Conservation (phyloP, 1,284 basidiomycete genomes). For the Phellinidium pouzarii region DNA sequence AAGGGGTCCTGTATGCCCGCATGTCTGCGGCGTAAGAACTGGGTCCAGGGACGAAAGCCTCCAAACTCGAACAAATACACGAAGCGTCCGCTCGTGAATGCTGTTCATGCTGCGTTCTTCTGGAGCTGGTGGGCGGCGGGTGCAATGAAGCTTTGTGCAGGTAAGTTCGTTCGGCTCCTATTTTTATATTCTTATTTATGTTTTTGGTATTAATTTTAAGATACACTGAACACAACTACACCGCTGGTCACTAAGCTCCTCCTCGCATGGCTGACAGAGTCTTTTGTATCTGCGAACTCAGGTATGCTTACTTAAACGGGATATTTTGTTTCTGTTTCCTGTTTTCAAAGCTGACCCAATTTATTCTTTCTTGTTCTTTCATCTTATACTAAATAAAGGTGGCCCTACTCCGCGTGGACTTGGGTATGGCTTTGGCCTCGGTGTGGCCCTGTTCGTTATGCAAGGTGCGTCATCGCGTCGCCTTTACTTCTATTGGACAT, state of each 20-base stretch:
- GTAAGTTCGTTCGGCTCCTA: slow-evolving; percentile 33
- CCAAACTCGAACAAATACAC: slow-evolving; percentile 28
- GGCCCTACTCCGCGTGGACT: slow-evolving; percentile 38
- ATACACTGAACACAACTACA: slow-evolving; percentile 51
- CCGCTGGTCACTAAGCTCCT: slow-evolving; percentile 59
- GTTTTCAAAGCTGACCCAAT: too few species aligned
- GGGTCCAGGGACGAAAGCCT: background rate
- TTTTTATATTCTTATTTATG: background rate
- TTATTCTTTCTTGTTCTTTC: background rate
- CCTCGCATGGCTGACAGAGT: slow-evolving; percentile 52
- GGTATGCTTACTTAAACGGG: too few species aligned
- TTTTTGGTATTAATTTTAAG: slow-evolving; percentile 27
- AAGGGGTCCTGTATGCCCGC: too few species aligned
- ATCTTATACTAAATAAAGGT: slow-evolving; percentile 20
- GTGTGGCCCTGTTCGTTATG: slow-evolving; percentile 61
- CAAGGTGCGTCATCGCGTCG: slow-evolving; percentile 35
- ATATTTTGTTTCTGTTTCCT: background rate
- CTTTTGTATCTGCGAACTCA: slow-evolving; percentile 31
- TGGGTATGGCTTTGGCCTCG: slow-evolving; percentile 55
- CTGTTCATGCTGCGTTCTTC: slow-evolving; percentile 52
- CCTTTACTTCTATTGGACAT: background rate
- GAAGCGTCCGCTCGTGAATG: slow-evolving; percentile 53
- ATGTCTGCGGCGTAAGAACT: background rate
- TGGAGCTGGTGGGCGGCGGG: slow-evolving; percentile 49
- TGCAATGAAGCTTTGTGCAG: slow-evolving; percentile 45